Base-by-base conservation (phyloP, 1,284 basidiomycete species). In the Anthracocystis walkeri region DNA sequence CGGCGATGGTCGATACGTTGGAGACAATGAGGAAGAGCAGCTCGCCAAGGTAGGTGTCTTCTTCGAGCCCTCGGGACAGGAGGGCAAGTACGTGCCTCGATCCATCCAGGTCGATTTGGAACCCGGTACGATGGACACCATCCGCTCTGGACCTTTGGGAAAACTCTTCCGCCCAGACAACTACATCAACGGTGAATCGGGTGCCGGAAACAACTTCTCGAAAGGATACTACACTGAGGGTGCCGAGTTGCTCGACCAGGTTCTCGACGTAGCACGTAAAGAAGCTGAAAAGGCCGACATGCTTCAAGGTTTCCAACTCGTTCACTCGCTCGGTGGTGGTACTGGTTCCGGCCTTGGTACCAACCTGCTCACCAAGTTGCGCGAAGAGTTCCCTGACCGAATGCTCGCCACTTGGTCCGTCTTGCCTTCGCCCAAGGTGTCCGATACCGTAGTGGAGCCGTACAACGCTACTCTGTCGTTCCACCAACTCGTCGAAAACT, bases 361-460 rank as follows among this genome's bases (percentile, higher is more conserved):
- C 31, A 71, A 73, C 54, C 69, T 85, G 59, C 82, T 85, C 64
- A 82, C 66, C 78, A 85, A 83, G 75, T 66, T 86, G 38, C 79
- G 83, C 20, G 83, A 84, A 55, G 86, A 85, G 78, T 82, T 78
- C 82, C 73, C 81, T 90, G 91, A 85, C 70, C 89, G 95, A 61
- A 97, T 97, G 93, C 88, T 97, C 53, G 89, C 93, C 14, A 97
- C 95, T 0, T 98, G 94, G 85, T 96, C 94, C 0, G 89, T 97
- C 65, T 87, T 97, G 23, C 95, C 95, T 1, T 93, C 93, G 23
- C 94, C 95, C 2, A 94, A 94, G 86, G 93, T 97, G 4, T 96
- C 94, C 0, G 95, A 97, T 86, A 97, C 95, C 1, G 91, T 97
- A 53, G 94, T 97, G 35, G 95, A 97, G 90, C 92, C 92, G 0